Conservation (phyloP, 2,329 filamentous ascomycete genomes). For the Botrytis medusae region DNA sequence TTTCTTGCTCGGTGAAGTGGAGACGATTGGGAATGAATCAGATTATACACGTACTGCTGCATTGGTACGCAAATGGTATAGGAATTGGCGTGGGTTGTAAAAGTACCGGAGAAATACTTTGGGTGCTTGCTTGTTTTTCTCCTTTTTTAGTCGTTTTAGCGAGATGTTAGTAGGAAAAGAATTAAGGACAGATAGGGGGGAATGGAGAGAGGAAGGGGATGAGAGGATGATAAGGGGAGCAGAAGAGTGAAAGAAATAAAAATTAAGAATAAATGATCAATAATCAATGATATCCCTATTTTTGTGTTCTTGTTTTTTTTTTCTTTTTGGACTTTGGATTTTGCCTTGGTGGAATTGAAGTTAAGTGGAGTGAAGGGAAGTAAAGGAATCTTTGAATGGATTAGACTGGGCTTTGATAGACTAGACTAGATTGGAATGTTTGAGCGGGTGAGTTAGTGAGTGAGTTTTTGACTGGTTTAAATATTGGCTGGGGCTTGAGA, state of each 20-base stretch:
- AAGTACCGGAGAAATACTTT: background rate
- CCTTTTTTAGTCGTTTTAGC: background rate
- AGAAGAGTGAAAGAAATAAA: background rate
- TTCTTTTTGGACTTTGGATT: background rate
- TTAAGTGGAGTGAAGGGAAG: too few species aligned
- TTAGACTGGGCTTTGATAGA: too few species aligned
- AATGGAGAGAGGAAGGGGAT: background rate
- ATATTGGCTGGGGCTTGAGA: too few species aligned
- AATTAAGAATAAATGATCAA: slow-evolving; percentile 1
- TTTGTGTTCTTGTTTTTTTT: background rate
- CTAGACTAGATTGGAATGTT: too few species aligned
- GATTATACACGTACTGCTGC: background rate
- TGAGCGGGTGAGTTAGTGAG: too few species aligned
- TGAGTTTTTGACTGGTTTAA: too few species aligned
- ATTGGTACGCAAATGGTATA: background rate
- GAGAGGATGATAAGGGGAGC: background rate
- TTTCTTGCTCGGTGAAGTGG: background rate
- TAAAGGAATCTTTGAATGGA: too few species aligned
- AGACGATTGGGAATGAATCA: background rate
- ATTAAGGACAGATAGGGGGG: background rate
- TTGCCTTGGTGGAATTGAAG: background rate
- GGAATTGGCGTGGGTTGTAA: background rate
- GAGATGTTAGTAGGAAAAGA: background rate
- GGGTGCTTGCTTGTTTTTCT: background rate
- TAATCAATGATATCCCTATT: background rate